Base-by-base conservation (phyloP, 2,329 filamentous ascomycete species). In the Ophiocordyceps sinensis region DNA sequence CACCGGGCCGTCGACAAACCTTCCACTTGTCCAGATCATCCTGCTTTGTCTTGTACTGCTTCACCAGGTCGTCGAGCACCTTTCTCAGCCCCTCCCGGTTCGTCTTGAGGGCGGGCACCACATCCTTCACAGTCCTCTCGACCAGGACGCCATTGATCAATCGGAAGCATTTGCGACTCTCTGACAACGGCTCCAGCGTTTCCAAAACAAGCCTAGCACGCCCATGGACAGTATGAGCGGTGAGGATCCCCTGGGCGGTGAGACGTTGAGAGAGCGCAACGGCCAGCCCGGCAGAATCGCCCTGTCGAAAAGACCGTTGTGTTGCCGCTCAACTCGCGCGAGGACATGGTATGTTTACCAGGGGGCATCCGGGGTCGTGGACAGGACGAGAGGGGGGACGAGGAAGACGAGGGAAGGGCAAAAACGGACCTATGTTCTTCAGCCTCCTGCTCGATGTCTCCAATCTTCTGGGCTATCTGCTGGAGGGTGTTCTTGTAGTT, bases 1-100 rank as follows among this genome's bases (percentile, higher is more conserved):
- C 12, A 14, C 13, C 15, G 14, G 36, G 11, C 9, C 28, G 15
- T 28, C 36, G 8, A 55, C 77, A 44, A 65, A 93, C 89, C 85
- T 98, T 98, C 91, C 91, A 98, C 62, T 82, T 88, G 60, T 98
- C 89, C 70, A 98, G 76, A 58, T 98, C 91, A 35, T 86, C 79
- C 62, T 98, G 88, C 65, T 94, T 94, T 28, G 71, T 67, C 69
- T 94, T 94, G 71, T 96, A 96, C 65, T 94, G 86, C 73, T 94
- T 95, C 50, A 96, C 75, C 48, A 98, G 67, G 59, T 95, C 89
- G 48, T 95, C 88, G 42, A 96, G 69, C 28, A 96, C 87, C 65
- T 94, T 93, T 65, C 83, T 91, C 57, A 98, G 60, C 2, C 91
- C 89, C 47, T 96, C 89, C 23, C 86, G 84, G 59, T 98, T 96